A percentile compares a stretch with the other conserved stretches of the same genome.
Conservation (phyloP, 2,329 filamentous ascomycete genomes). For the Westerdykella sp. region DNA sequence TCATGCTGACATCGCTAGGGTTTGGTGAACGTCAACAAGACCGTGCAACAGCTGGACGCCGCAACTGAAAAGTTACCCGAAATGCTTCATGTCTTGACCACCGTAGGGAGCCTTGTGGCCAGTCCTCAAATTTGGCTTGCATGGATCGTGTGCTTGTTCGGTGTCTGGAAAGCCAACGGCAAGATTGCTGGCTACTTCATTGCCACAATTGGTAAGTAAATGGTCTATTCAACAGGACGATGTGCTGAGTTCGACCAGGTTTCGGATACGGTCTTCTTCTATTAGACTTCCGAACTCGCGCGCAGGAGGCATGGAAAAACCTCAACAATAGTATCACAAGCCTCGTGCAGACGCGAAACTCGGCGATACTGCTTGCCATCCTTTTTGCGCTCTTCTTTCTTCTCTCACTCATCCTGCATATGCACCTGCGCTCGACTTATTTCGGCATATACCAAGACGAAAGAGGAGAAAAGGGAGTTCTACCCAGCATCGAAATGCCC, state of each 20-base stretch:
- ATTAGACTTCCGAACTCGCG: background rate
- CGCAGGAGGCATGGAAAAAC: background rate
- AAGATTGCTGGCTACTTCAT: conserved; percentile 4
- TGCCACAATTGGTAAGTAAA: background rate
- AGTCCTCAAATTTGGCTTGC: background rate
- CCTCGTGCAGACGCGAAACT: background rate
- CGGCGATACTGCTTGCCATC: background rate
- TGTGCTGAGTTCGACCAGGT: background rate
- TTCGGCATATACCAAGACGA: conserved; percentile 6
- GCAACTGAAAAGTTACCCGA: conserved; percentile 3
- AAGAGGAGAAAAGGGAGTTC: conserved; percentile 3
- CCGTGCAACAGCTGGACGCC: conserved; percentile 3
- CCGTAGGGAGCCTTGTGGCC: background rate
- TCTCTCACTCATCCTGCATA: background rate
- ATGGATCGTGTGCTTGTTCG: conserved; percentile 3
- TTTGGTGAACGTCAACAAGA: conserved; percentile 1
- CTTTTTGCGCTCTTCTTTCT: background rate
- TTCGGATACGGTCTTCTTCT: background rate
- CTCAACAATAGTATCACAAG: background rate
- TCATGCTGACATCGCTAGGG: background rate
- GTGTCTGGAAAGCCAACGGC: conserved; percentile 5
- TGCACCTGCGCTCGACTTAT: conserved; percentile 1
- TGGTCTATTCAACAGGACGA: background rate
- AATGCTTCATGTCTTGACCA: conserved; percentile 2
- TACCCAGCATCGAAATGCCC: conserved; percentile 7